These are phyloP conservation scores for Bonia amplexicaulis DNA, from an alignment of 176 grass and related monocot species.

Conservation along the genomic window DNA sequence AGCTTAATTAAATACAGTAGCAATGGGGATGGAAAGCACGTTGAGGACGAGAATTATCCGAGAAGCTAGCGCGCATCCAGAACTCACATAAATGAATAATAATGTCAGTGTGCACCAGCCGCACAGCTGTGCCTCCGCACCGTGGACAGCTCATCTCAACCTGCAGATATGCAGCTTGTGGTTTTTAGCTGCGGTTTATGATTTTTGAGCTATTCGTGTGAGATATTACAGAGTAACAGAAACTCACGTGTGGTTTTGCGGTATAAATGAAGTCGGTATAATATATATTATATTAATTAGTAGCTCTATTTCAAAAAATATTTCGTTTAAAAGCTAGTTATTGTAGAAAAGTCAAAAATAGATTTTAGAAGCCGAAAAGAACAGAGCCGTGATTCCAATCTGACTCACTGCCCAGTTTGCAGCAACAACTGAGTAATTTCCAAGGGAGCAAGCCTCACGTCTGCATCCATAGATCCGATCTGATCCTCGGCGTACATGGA, in stretches of 20 bases:
- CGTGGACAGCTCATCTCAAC: neutral
- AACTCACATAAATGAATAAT: neutral
- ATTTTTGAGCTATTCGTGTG: too few relatives aligned
- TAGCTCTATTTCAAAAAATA: too few relatives aligned
- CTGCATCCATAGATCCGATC: neutral
- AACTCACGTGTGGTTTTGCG: too few relatives aligned
- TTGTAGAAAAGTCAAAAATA: too few relatives aligned
- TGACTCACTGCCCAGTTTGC: neutral
- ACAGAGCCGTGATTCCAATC: neutral
- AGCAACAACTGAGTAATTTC: neutral
- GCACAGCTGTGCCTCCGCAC: neutral
- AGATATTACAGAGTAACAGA: too few relatives aligned
- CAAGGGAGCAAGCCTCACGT: neutral
- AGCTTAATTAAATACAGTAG: neutral
- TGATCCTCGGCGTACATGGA: too few relatives aligned
- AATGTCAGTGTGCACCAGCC: neutral
- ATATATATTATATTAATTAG: too few relatives aligned
- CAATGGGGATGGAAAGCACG: neutral
- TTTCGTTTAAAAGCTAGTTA: too few relatives aligned
- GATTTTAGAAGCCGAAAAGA: too few relatives aligned
- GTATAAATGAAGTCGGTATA: too few relatives aligned
- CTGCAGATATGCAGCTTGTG: neutral
- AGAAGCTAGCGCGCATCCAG: constrained; percentile 11
- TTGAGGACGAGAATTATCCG: constrained; percentile 22
- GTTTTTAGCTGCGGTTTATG: too few relatives aligned